Evolutionary conservation across 495 filamentous ascomycete genomes (phyloP), one percentile per base, ranked within the genome.

Genomic region (Trypethelium eluteriae): DNA sequence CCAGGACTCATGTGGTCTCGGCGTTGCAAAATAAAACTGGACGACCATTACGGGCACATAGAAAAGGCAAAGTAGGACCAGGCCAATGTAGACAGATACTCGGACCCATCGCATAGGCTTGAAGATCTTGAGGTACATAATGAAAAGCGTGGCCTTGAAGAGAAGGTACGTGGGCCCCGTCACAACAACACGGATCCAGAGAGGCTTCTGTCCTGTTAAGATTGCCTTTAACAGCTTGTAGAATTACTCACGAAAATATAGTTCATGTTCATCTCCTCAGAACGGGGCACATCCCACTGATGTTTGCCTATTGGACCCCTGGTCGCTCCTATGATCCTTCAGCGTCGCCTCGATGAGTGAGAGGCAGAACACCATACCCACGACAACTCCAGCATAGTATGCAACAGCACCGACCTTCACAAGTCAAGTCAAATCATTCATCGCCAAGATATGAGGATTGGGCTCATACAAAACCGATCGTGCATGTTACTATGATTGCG

Each of bases 71-170:
- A 53, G 25, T 18, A 53, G 25, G 2, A 61, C 47, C 3, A 35
- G 12, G 2, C 69, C 70, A 9, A 68, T 32, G 10, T 57, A 66
- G 18, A 61, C 63, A 12, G 38, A 41, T 18, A 70, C 49, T n/a
- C 63, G 41, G n/a, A 72, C 46, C 69, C 69, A 70, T 6, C 68
- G 69, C 39, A 68, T 38, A 0, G 61, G 62, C 11, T 35, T 2
- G n/a, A 72, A 72, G 11, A 70, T 59, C 7, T 70, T 14, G 10
- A 65, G 59, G 12, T 72, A 72, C 53, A 68, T 64, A 5, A 72
- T 36, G 50, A 70, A 72, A 11, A 72, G 66, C 0, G 69, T 64
- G 9, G 63, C 6, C 41, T 72, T 72, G 25, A 64, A 47, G 39
- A 68, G 68, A 0, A 68, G 62, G 3, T 63, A 39, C 9, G n/a